Evolutionary conservation across 1,139 yeast species (phyloP).

Genomic region (Debaryomycetaceae sp.): DNA sequence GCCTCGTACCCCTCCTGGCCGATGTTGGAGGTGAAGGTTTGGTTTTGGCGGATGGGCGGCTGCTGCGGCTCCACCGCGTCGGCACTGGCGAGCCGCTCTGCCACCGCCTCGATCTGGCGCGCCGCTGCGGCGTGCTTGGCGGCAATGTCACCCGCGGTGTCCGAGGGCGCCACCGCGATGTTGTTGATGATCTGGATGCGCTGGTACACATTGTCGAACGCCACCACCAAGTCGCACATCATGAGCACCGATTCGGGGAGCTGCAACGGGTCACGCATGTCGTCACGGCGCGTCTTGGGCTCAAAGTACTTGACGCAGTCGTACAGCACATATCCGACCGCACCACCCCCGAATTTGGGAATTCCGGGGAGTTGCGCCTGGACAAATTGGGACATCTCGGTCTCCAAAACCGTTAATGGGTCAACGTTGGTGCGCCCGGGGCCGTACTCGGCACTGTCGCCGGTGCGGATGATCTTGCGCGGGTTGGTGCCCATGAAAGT

Average conservation of each 20-base stretch:
- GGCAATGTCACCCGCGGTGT: constrained; percentile 36
- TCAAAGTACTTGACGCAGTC: constrained; percentile 96
- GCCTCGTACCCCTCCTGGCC: constrained; percentile 90
- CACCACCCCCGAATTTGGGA: constrained; percentile 91
- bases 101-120: constrained; percentile 49
- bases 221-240: constrained; percentile 86
- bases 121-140: constrained; percentile 10
- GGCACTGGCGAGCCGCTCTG: constrained; percentile 51
- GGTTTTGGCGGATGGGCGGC: constrained; percentile 60
- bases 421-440: constrained; percentile 52
- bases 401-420: constrained; percentile 71
- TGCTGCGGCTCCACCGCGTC: constrained; percentile 56
- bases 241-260: constrained; percentile 90
- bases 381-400: constrained; percentile 58
- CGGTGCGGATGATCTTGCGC: constrained; percentile 75
- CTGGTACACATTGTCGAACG: constrained; percentile 91
- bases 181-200: constrained; percentile 87
- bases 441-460: constrained; percentile 37
- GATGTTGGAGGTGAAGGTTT: constrained; percentile 76
- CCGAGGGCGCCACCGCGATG: constrained; percentile 43
- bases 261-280: constrained; percentile 69
- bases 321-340: constrained; percentile 89
- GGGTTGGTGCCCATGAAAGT: constrained; percentile 90
- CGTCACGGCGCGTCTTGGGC: constrained; percentile 74
- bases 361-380: constrained; percentile 78